These are phyloP conservation scores for Diospyros kaki DNA, from an alignment of 148 eudicot species.

Conservation along the genomic window DNA sequence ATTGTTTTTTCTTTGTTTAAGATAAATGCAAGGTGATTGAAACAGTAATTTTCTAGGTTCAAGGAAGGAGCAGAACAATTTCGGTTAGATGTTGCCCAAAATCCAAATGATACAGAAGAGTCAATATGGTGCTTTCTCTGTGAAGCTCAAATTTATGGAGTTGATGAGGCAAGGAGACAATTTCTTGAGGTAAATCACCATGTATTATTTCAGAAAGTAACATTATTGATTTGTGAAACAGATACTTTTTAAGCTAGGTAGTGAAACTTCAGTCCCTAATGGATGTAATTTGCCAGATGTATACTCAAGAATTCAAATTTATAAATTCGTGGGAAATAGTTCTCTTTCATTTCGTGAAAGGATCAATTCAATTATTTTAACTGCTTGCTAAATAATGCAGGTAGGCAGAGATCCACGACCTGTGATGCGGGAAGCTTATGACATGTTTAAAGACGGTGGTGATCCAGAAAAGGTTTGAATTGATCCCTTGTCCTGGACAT, in stretches of 20 bases:
- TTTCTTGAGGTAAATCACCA: slow-evolving; percentile 58
- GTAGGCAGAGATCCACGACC: slow-evolving; percentile 89
- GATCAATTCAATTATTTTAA: not conserved
- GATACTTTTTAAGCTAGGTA: not conserved
- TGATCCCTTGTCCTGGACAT: not conserved
- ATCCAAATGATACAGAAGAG: slow-evolving; percentile 95
- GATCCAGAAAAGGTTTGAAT: slow-evolving; percentile 74
- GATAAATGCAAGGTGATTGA: not conserved
- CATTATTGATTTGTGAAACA: not conserved
- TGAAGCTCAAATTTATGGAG: slow-evolving; percentile 86
- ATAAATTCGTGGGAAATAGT: not conserved
- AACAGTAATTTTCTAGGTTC: slow-evolving; percentile 39
- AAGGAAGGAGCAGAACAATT: slow-evolving; percentile 95
- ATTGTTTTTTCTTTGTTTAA: not conserved
- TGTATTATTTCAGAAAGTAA: not conserved
- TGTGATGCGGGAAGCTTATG: slow-evolving; percentile 76
- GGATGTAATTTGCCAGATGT: not conserved
- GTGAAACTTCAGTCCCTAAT: not conserved
- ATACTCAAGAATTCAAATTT: not conserved
- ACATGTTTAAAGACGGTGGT: slow-evolving; percentile 84
- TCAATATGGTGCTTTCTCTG: slow-evolving; percentile 98
- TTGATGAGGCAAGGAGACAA: slow-evolving; percentile 67
- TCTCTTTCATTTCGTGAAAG: not conserved
- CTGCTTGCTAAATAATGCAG: slow-evolving; percentile 28
- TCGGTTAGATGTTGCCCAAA: slow-evolving; percentile 84